Evolutionary conservation across 2,329 filamentous ascomycete species (phyloP), one percentile per base, ranked within the genome.

Genomic region (Ambrosiella cleistominuta): DNA sequence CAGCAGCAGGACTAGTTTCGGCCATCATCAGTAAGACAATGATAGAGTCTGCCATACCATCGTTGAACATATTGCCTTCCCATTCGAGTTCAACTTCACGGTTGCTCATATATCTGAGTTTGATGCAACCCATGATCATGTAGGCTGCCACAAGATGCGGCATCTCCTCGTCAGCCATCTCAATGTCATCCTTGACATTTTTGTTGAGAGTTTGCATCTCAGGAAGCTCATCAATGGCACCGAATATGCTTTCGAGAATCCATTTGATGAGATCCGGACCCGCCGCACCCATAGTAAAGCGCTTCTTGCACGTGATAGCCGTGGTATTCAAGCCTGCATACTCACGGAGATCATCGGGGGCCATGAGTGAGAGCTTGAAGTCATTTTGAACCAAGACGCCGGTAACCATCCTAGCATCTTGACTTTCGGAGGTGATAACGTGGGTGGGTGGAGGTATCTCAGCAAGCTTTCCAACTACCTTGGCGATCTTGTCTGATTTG

Each of bases 11-110:
- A 57, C 87, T 95, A 69, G 85, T 94, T 71, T 98, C 93, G 19
- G 95, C 87, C 0, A 86, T 90, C 64, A 95, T 82, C 9, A 98
- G 77, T 2, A 96, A 88, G 0, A 89, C 89, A 76, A 97, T 88
- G 57, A 97, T 86, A 13, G 93, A 89, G 70, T 98, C 93, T n/a
- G 93, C 93, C 66, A 98, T 94, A 61, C 89, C 88, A 66, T 98
- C 93, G 68, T 97, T 98, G 66, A 96, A 83, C 73, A 95, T 86
- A 68, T 97, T 98, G 60, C 90, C 93, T 68, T 97, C 91, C 93
- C 93, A 98, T 70, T 95, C 89, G 2, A 97, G 75, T 68, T 94
- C 89, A 5, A 96, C 80, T 66, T 93, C 84, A 58, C 90, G 86
- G 63, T 81, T 83, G 62, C 75, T 79, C 62, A 79, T 79, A 70